Evolutionary conservation across 2,329 filamentous ascomycete species (phyloP), one percentile per base, ranked within the genome.

Genomic region (Thelonectria rubi): DNA sequence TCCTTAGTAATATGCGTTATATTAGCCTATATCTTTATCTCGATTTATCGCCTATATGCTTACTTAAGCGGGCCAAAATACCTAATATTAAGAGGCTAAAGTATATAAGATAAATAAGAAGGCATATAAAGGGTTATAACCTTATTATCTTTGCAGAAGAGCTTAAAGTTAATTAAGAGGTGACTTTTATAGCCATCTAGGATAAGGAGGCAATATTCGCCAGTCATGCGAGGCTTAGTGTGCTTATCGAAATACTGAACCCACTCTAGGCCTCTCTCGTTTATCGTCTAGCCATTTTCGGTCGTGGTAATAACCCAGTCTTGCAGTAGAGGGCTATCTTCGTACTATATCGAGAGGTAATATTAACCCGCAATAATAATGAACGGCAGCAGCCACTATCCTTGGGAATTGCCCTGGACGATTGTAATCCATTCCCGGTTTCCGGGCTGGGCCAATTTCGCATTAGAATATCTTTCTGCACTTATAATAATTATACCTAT

Each of bases 101-200:
- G 21, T 24, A 24, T 24, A 24, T 24, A 7, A 7, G 21, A 24
- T 24, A 24, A 24, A 24, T 24, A 7, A 24, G 21, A 24, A 24
- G 21, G 21, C 21, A 24, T 24, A 24, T 24, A 24, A 24, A 24
- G 21, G 21, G 21, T 24, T 24, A 24, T 24, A 7, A 24, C 7
- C 21, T 24, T 24, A 7, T 7, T 24, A 7, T 24, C 21, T 24
- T 24, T 24, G 21, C 21, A 24, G 21, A 24, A 24, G 21, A 24
- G 21, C 21, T 24, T 7, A 7, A 24, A 24, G 21, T 24, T 7
- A 7, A 24, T 24, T 7, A 7, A 24, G 21, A 24, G 21, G 67
- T 80, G 65, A 61, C 72, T 78, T 58, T 72, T 59, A 69, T 80
- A 65, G 49, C 75, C 66, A 68, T 80, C 72, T 34, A 80, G 64